These are phyloP conservation scores for Exserohilum turcica DNA, from an alignment of 2,329 filamentous ascomycete species.

Conservation along the genomic window DNA sequence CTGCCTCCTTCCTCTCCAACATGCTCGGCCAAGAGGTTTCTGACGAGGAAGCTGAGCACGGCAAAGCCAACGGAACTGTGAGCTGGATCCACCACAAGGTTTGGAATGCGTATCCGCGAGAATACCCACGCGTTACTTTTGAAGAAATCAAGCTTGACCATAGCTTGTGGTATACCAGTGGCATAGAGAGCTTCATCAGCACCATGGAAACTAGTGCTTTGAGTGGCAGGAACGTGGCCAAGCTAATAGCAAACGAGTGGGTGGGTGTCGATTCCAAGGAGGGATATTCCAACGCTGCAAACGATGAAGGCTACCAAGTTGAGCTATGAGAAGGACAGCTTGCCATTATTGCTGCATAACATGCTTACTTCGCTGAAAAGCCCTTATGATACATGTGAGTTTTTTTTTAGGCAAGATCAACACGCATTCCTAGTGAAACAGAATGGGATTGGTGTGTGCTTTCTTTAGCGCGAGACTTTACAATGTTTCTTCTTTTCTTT, in stretches of 20 bases:
- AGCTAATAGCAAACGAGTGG: slow-evolving; percentile 69
- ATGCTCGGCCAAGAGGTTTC: slow-evolving; percentile 53
- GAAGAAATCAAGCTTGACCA: slow-evolving; percentile 73
- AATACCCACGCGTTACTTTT: slow-evolving; percentile 84
- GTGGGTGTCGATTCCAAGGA: not conserved
- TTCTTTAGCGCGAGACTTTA: no score
- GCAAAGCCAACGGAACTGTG: slow-evolving; percentile 39
- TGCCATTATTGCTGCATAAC: not conserved
- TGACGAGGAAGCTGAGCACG: slow-evolving; percentile 34
- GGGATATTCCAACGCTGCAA: not conserved
- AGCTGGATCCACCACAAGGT: slow-evolving; percentile 55
- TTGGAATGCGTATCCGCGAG: slow-evolving; percentile 85
- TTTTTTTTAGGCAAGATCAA: not conserved
- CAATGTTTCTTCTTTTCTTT: no score
- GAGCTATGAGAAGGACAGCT: not conserved
- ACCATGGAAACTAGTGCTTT: slow-evolving; percentile 97
- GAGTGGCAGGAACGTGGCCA: slow-evolving; percentile 86
- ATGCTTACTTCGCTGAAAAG: not conserved
- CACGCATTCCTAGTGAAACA: not conserved
- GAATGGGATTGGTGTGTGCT: not conserved
- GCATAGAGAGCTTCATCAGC: slow-evolving; percentile 90
- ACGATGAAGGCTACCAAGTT: not conserved
- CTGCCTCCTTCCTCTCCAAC: slow-evolving; percentile 53
- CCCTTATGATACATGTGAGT: not conserved
- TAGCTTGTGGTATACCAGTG: slow-evolving; percentile 69